Evolutionary conservation across 768 basidiomycete species (phyloP).

Genomic region (Nevesoporus exiguus): DNA sequence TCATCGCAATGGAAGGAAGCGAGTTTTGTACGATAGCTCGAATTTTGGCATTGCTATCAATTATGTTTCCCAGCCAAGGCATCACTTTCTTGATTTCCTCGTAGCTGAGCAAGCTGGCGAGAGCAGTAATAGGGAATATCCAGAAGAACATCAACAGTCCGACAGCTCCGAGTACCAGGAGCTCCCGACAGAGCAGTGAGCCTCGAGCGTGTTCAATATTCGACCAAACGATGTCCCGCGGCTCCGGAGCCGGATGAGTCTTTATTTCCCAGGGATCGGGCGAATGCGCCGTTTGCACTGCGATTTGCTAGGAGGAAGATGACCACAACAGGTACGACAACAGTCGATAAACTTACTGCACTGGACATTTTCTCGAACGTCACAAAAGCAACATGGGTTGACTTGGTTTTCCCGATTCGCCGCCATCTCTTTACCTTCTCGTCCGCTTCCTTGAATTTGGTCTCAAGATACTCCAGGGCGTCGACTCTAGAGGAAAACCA

Average conservation of each 20-base stretch:
- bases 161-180: slow-evolving; percentile 68
- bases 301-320: slow-evolving; percentile 67
- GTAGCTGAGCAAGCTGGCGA: slow-evolving; percentile 87
- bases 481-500: slow-evolving; percentile 82
- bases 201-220: slow-evolving; percentile 71
- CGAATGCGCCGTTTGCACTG: slow-evolving; percentile 78
- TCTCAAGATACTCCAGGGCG: slow-evolving; percentile 84
- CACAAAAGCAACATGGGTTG: slow-evolving; percentile 87
- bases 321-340: not conserved
- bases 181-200: slow-evolving; percentile 60
- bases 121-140: slow-evolving; percentile 84
- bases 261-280: slow-evolving; percentile 60
- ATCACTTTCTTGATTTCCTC: slow-evolving; percentile 86
- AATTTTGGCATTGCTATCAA: slow-evolving; percentile 77
- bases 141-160: slow-evolving; percentile 81
- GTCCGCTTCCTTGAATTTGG: slow-evolving; percentile 75
- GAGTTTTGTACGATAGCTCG: slow-evolving; percentile 93
- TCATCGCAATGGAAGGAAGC: slow-evolving; percentile 86
- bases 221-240: slow-evolving; percentile 93
- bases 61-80: slow-evolving; percentile 84
- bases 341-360: slow-evolving; percentile 53
- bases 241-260: slow-evolving; percentile 84
- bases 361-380: slow-evolving; percentile 96
- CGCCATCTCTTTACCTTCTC: slow-evolving; percentile 77
- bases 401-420: slow-evolving; percentile 66